A percentile compares a stretch with the other conserved stretches of the same genome.
phyloP scores from a whole-genome alignment of 768 basidiomycete genomes.

The Suillus alpinus region DNA sequence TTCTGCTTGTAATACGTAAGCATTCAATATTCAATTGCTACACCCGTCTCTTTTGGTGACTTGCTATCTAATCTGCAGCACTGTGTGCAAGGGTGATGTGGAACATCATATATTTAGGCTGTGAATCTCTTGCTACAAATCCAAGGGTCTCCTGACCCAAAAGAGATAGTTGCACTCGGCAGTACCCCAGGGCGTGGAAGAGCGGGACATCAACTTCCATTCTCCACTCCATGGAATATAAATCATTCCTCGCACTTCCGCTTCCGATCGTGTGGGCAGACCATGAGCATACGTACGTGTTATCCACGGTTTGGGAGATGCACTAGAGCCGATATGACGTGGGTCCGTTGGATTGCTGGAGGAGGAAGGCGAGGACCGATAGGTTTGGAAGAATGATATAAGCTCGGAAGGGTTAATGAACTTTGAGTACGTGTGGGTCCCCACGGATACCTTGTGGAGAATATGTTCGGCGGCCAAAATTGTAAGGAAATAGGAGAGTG shows the following conservation, averaged over 20 bases:
- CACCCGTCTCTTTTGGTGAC: neutral
- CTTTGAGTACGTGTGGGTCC: conserved; percentile 92
- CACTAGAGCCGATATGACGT: neutral
- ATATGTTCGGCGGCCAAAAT: conserved; percentile 81
- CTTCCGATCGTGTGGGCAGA: conserved; percentile 59
- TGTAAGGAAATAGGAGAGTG: conserved; percentile 66
- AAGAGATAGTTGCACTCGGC: conserved; percentile 78
- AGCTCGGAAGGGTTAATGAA: conserved; percentile 88
- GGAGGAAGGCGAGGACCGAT: conserved; percentile 33
- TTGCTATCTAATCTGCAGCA: neutral
- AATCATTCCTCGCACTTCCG: conserved; percentile 76
- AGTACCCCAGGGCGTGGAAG: conserved; percentile 43
- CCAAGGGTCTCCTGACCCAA: conserved; percentile 74
- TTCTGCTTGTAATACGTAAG: neutral
- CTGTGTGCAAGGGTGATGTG: neutral
- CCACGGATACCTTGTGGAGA: conserved; percentile 73
- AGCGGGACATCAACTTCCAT: conserved; percentile 69
- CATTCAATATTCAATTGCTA: neutral
- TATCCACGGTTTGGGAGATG: conserved; percentile 53
- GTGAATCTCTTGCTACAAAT: conserved; percentile 5
- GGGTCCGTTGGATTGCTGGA: neutral
- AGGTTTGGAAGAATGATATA: conserved; percentile 72
- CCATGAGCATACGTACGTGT: conserved; percentile 44
- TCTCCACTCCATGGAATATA: conserved; percentile 69
- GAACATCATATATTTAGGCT: conserved; percentile 13